phyloP scores from a whole-genome alignment of 2,329 filamentous ascomycete species.

The Dactylellina leptospora region DNA sequence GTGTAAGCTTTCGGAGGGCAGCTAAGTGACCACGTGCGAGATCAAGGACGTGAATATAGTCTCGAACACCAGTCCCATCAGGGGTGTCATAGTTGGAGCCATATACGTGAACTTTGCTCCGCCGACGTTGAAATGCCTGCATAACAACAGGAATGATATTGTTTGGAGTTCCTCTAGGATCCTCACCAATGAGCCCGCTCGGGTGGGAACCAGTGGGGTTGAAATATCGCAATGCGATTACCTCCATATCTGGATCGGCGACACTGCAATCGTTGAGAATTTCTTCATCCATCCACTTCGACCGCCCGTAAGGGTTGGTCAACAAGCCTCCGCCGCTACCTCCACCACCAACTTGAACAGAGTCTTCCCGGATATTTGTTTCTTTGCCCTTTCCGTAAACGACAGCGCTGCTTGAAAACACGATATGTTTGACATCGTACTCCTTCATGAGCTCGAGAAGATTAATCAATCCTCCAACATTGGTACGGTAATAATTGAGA shows the following conservation, averaged over 20 bases:
- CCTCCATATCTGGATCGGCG: conserved; percentile 70
- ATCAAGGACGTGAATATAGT: conserved; percentile 75
- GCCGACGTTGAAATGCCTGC: conserved; percentile 43
- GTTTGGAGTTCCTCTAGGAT: conserved; percentile 69
- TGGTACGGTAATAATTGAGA: conserved; percentile 73
- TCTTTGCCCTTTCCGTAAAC: conserved; percentile 69
- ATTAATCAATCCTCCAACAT: conserved; percentile 71
- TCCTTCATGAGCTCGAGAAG: conserved; percentile 68
- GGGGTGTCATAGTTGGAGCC: conserved; percentile 72
- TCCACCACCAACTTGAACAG: conserved; percentile 64
- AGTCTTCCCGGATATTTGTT: conserved; percentile 56
- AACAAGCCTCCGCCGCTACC: conserved; percentile 61
- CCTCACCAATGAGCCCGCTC: conserved; percentile 71
- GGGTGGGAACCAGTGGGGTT: conserved; percentile 74
- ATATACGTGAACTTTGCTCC: conserved; percentile 69
- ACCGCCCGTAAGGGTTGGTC: conserved; percentile 72
- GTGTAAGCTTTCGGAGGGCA: conserved; percentile 62
- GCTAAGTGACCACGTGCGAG: conserved; percentile 72
- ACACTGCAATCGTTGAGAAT: conserved; percentile 71
- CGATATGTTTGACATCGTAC: conserved; percentile 71
- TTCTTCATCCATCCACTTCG: conserved; percentile 74
- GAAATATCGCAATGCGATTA: conserved; percentile 73
- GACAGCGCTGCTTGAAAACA: conserved; percentile 74
- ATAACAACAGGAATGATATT: conserved; percentile 73
- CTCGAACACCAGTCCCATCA: conserved; percentile 73